These are phyloP conservation scores for Quercus bicolor DNA, from an alignment of 306 rosid species.

Conservation along the genomic window DNA sequence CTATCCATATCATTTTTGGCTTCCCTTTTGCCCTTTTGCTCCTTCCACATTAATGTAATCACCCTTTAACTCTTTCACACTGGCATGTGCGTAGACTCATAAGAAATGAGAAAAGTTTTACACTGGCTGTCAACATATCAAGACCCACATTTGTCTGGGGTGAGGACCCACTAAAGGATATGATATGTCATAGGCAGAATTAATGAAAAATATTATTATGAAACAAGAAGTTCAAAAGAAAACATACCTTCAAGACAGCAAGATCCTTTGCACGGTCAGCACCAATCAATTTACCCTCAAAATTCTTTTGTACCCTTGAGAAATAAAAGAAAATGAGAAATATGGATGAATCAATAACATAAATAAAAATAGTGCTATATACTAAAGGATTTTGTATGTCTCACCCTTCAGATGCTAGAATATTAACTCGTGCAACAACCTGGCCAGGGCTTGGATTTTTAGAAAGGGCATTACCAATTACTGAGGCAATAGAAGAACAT, in stretches of 20 bases:
- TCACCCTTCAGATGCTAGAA: constrained; percentile 86
- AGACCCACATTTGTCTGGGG: neutral
- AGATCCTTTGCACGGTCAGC: constrained; percentile 98
- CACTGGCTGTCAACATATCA: neutral
- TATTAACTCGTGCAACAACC: constrained; percentile 93
- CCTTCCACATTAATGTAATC: too few species aligned
- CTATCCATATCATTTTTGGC: too few species aligned
- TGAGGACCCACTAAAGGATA: neutral
- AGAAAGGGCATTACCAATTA: constrained; percentile 87
- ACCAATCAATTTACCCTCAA: constrained; percentile 89
- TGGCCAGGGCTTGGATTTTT: constrained; percentile 76
- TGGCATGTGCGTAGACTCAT: too few species aligned
- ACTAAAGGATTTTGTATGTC: constrained; percentile 24
- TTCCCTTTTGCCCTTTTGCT: too few species aligned
- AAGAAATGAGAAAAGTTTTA: neutral
- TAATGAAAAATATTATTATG: neutral
- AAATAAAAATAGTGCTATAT: neutral
- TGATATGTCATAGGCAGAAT: neutral
- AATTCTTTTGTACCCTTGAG: constrained; percentile 69
- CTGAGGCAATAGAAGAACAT: constrained; percentile 38
- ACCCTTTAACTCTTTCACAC: neutral
- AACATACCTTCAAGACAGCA: constrained; percentile 73
- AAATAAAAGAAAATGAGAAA: constrained; percentile 21
- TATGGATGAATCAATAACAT: neutral
- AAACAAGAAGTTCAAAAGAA: constrained; percentile 6